Conservation (phyloP, 1,284 basidiomycete genomes). For the Ceratobasidium sp. region DNA sequence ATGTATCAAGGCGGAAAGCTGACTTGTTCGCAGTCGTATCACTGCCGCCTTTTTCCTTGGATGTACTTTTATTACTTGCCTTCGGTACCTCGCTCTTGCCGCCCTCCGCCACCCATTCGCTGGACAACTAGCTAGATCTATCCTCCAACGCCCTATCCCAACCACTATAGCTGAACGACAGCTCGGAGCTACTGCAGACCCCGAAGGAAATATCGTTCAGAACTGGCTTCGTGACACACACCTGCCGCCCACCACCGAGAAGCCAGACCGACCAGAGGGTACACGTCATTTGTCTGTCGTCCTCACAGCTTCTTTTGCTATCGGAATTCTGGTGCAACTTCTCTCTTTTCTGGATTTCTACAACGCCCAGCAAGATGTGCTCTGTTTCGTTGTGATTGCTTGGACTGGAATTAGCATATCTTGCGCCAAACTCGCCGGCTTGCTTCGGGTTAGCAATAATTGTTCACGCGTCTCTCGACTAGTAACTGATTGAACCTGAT, state of each 20-base stretch:
- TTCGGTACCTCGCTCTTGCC: conserved; percentile 54
- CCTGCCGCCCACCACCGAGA: conserved; percentile 21
- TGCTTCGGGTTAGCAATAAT: conserved; percentile 59
- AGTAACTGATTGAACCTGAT: conserved; percentile 59
- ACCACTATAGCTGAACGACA: conserved; percentile 45
- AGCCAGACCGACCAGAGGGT: conserved; percentile 24
- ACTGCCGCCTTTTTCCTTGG: conserved; percentile 63
- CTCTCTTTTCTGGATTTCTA: conserved; percentile 37
- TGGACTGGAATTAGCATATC: conserved; percentile 37
- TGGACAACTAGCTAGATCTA: conserved; percentile 52
- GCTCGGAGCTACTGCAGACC: conserved; percentile 9
- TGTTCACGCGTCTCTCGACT: conserved; percentile 62
- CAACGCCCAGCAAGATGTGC: conserved; percentile 10
- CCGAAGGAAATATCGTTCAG: conserved; percentile 31
- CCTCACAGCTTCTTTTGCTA: conserved; percentile 25
- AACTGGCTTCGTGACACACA: conserved; percentile 49
- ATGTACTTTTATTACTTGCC: conserved; percentile 62
- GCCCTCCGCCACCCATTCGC: conserved; percentile 44
- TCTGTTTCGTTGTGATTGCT: conserved; percentile 37
- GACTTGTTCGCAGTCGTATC: conserved; percentile 56
- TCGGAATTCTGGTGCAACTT: conserved; percentile 14
- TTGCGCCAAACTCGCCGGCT: conserved; percentile 40
- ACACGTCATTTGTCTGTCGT: conserved; percentile 38
- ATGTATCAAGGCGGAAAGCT: conserved; percentile 11
- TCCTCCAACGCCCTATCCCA: conserved; percentile 44